A percentile compares a stretch with the other conserved stretches of the same genome.
Conservation (phyloP, 495 filamentous ascomycete species). For the Xylaria venustula region DNA sequence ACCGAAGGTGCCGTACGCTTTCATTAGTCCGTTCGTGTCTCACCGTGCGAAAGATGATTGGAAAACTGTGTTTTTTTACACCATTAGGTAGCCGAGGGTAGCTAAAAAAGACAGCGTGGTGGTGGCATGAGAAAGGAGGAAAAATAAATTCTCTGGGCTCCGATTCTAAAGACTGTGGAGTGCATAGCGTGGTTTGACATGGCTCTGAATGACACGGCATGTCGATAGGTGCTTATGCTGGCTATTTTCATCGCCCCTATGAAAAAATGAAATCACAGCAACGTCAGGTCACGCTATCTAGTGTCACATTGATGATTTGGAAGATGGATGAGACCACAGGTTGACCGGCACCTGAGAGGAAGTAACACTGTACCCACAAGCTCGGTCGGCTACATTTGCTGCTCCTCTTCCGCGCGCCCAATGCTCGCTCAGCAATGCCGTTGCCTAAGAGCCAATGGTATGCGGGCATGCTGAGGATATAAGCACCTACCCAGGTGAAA, state of each 20-base stretch:
- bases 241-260: not conserved
- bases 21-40: not conserved
- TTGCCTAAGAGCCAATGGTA: not conserved
- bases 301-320: slow-evolving; percentile 12
- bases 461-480: no score
- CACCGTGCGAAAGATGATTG: not conserved
- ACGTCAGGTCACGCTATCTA: slow-evolving; percentile 7
- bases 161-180: not conserved
- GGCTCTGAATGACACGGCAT: not conserved
- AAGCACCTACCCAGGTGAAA: no score
- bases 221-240: not conserved
- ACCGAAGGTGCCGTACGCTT: not conserved
- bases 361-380: slow-evolving; percentile 2
- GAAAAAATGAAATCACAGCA: not conserved
- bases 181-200: no score
- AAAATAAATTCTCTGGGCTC: not conserved
- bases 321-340: slow-evolving; percentile 10
- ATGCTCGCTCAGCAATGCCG: not conserved
- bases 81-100: not conserved
- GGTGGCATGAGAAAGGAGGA: not conserved
- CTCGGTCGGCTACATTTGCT: not conserved
- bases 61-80: not conserved
- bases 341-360: not conserved
- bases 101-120: not conserved
- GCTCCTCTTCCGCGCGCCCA: not conserved